phyloP scores from a whole-genome alignment of 371 early-diverging fungal genomes.

The Mucor sp. region DNA sequence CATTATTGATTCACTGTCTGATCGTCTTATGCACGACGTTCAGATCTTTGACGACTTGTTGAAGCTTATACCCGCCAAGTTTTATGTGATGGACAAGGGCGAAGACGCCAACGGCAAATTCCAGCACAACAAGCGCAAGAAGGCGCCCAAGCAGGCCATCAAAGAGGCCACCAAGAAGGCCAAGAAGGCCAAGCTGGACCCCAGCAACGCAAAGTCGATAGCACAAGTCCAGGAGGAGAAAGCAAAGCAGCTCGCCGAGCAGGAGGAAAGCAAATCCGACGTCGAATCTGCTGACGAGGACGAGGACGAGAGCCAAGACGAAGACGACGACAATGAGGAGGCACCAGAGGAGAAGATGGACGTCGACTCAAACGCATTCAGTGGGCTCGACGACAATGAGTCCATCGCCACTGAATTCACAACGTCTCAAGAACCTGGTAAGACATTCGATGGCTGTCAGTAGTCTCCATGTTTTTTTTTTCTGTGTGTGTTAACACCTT shows the following conservation, averaged over 20 bases:
- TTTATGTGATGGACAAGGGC: slow-evolving; percentile 64
- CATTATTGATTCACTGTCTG: slow-evolving; percentile 36
- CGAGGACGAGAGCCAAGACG: slow-evolving; percentile 6
- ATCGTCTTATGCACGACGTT: slow-evolving; percentile 60
- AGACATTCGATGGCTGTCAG: neutral
- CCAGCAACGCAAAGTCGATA: slow-evolving; percentile 26
- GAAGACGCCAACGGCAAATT: slow-evolving; percentile 58
- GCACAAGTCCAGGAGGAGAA: slow-evolving; percentile 29
- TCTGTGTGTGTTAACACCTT: neutral
- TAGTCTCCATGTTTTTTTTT: no score
- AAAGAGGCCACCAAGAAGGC: slow-evolving; percentile 81
- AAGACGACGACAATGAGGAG: slow-evolving; percentile 35
- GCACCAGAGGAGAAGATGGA: slow-evolving; percentile 41
- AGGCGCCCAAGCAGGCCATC: slow-evolving; percentile 76
- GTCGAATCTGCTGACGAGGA: slow-evolving; percentile 24
- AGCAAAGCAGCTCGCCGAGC: slow-evolving; percentile 19
- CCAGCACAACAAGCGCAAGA: slow-evolving; percentile 74
- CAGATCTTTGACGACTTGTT: slow-evolving; percentile 66
- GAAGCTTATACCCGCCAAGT: slow-evolving; percentile 73
- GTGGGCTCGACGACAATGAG: slow-evolving; percentile 34
- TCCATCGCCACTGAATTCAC: slow-evolving; percentile 36
- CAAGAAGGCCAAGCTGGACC: slow-evolving; percentile 65
- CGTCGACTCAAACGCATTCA: slow-evolving; percentile 26
- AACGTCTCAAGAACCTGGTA: slow-evolving; percentile 31
- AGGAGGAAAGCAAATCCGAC: slow-evolving; percentile 38